Conservation (phyloP, 2,329 filamentous ascomycete genomes). For the Aspergillus persii region DNA sequence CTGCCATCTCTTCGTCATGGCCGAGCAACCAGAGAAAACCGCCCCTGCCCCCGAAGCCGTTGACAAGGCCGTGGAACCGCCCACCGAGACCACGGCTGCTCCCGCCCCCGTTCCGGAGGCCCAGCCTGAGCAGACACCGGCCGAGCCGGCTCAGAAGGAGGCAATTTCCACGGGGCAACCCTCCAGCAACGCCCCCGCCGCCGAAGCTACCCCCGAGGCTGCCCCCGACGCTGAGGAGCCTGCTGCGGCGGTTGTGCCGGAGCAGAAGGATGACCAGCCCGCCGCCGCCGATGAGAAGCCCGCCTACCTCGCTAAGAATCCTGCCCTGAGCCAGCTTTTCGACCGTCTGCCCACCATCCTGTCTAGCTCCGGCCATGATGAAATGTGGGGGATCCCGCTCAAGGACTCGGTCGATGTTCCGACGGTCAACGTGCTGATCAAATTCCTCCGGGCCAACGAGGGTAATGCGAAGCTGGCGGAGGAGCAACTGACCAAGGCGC, state of each 20-base stretch:
- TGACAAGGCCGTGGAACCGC: neutral
- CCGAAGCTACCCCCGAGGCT: neutral
- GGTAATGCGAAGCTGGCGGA: constrained; percentile 71
- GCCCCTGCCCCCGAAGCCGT: constrained; percentile 1
- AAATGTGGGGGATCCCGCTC: constrained; percentile 86
- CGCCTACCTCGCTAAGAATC: constrained; percentile 36
- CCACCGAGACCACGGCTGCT: neutral
- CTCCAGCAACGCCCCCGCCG: neutral
- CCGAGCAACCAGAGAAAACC: constrained; percentile 5
- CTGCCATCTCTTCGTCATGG: neutral
- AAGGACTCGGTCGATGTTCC: constrained; percentile 58
- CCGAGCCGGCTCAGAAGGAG: constrained; percentile 3
- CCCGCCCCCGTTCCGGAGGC: constrained; percentile 5
- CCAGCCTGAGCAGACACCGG: constrained; percentile 10
- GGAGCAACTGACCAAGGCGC: constrained; percentile 73
- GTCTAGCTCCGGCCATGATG: constrained; percentile 59
- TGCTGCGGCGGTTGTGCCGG: constrained; percentile 9
- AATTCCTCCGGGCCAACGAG: constrained; percentile 88
- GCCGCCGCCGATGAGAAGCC: constrained; percentile 17
- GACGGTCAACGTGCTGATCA: constrained; percentile 82
- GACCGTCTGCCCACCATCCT: constrained; percentile 59
- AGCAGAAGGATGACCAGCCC: constrained; percentile 24
- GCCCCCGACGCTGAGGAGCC: constrained; percentile 6
- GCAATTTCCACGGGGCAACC: constrained; percentile 6
- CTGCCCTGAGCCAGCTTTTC: constrained; percentile 56